Percentiles rank a stretch among this genome's conserved stretches.
Evolutionary conservation across 257 asterid species (phyloP).

Genomic region (Solanum virginianum): DNA sequence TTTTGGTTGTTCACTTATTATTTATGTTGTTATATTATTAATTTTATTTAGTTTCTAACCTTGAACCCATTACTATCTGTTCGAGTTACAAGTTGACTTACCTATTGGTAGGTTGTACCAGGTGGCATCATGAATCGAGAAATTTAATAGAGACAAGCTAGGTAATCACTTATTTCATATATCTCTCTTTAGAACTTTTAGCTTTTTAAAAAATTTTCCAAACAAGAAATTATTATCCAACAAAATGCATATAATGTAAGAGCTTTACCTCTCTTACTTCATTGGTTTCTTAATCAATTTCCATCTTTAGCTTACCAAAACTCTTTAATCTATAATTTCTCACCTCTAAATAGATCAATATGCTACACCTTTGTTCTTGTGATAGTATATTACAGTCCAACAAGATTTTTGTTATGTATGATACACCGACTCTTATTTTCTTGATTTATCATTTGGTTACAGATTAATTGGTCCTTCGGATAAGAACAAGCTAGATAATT

Average conservation of each 20-base stretch:
- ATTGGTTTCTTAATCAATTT: not conserved
- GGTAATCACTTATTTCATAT: not conserved
- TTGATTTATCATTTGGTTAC: not conserved
- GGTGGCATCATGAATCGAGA: too few relatives aligned
- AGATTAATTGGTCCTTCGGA: not conserved
- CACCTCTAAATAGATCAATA: not conserved
- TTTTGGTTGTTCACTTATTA: too few relatives aligned
- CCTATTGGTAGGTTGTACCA: too few relatives aligned
- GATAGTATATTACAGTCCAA: not conserved
- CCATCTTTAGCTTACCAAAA: too few relatives aligned
- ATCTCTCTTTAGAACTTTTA: too few relatives aligned
- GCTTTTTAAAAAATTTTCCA: too few relatives aligned
- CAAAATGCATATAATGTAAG: not conserved
- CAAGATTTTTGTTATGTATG: too few relatives aligned
- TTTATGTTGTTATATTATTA: too few relatives aligned
- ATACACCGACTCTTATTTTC: not conserved
- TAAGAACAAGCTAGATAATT: not conserved
- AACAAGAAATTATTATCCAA: not conserved
- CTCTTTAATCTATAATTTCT: not conserved
- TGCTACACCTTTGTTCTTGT: too few relatives aligned
- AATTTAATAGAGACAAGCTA: not conserved
- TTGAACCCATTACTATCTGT: too few relatives aligned
- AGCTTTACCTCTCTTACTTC: not conserved
- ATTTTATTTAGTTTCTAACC: too few relatives aligned
- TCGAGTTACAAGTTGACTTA: too few relatives aligned